Evolutionary conservation across 352 stramenopile genomes (phyloP).

Genomic region (Phytophthora chlamydospora): DNA sequence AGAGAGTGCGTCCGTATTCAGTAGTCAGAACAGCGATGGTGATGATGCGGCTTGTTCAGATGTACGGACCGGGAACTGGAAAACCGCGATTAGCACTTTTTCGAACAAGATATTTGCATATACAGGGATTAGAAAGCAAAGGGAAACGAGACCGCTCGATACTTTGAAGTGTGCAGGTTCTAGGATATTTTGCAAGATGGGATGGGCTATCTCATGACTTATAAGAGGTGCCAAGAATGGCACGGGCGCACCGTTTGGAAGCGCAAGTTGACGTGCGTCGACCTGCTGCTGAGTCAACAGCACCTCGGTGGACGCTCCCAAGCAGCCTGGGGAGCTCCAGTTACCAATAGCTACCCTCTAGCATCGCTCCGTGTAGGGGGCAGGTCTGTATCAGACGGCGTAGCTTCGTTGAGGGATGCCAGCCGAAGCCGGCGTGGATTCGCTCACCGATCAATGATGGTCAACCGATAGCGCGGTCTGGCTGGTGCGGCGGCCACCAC

Average conservation of each 20-base stretch:
- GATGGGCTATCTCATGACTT: background rate
- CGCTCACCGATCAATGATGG: constrained; percentile 1
- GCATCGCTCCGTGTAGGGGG: constrained; percentile 3
- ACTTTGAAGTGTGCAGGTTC: background rate
- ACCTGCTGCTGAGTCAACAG: constrained; percentile 20
- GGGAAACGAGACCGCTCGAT: background rate
- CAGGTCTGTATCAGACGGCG: constrained; percentile 24
- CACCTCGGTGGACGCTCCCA: background rate
- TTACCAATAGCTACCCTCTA: constrained; percentile 5
- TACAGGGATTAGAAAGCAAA: background rate
- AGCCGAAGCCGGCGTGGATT: background rate
- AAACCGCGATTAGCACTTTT: constrained; percentile 28
- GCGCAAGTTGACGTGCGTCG: constrained; percentile 4
- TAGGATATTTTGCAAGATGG: too few relatives aligned
- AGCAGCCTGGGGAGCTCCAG: constrained; percentile 2
- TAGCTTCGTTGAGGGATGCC: constrained; percentile 1
- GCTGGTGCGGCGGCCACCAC: background rate
- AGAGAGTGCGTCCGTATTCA: background rate
- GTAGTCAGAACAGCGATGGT: background rate
- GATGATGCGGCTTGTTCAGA: constrained; percentile 14
- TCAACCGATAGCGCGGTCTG: constrained; percentile 4
- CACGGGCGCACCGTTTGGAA: constrained; percentile 10
- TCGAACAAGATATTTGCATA: constrained; percentile 1
- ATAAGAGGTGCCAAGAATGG: background rate
- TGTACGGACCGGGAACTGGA: constrained; percentile 18